Conservation (phyloP, 805 yeast species). For the Wickerhamomyces hampshirensis region DNA sequence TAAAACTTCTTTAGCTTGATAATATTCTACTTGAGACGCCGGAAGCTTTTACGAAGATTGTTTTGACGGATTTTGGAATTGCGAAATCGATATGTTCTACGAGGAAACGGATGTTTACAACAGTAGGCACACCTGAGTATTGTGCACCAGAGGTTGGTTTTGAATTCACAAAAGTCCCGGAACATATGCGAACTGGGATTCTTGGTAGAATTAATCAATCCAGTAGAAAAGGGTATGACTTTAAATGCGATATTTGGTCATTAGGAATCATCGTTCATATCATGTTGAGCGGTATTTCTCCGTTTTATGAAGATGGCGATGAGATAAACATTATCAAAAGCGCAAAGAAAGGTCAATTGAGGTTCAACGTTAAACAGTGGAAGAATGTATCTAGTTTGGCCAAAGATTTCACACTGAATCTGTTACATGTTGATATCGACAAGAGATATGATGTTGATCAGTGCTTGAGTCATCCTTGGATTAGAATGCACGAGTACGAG, state of each 20-base stretch:
- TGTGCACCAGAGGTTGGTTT: slow-evolving; percentile 69
- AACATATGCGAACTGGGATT: slow-evolving; percentile 23
- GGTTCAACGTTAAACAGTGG: slow-evolving; percentile 41
- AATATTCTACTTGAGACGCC: slow-evolving; percentile 56
- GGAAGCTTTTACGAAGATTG: slow-evolving; percentile 45
- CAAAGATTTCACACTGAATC: slow-evolving; percentile 38
- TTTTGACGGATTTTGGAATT: slow-evolving; percentile 68
- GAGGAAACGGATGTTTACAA: slow-evolving; percentile 39
- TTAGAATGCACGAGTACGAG: slow-evolving; percentile 33
- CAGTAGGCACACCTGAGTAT: slow-evolving; percentile 65
- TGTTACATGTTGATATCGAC: slow-evolving; percentile 35
- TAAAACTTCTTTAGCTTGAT: slow-evolving; percentile 40
- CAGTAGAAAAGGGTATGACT: slow-evolving; percentile 39
- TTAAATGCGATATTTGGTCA: slow-evolving; percentile 67
- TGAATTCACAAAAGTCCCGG: slow-evolving; percentile 27
- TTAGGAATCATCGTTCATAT: slow-evolving; percentile 57
- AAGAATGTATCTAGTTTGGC: slow-evolving; percentile 33
- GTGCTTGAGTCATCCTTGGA: slow-evolving; percentile 46
- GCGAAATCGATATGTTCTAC: slow-evolving; percentile 32
- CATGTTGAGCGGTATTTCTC: slow-evolving; percentile 58
- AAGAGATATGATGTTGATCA: slow-evolving; percentile 33
- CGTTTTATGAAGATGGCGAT: slow-evolving; percentile 49
- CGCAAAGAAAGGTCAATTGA: slow-evolving; percentile 37
- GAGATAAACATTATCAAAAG: slow-evolving; percentile 36
- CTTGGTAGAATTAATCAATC: slow-evolving; percentile 10